phyloP scores from a whole-genome alignment of 2,329 filamentous ascomycete species.

The Fusarium verrucosum region DNA sequence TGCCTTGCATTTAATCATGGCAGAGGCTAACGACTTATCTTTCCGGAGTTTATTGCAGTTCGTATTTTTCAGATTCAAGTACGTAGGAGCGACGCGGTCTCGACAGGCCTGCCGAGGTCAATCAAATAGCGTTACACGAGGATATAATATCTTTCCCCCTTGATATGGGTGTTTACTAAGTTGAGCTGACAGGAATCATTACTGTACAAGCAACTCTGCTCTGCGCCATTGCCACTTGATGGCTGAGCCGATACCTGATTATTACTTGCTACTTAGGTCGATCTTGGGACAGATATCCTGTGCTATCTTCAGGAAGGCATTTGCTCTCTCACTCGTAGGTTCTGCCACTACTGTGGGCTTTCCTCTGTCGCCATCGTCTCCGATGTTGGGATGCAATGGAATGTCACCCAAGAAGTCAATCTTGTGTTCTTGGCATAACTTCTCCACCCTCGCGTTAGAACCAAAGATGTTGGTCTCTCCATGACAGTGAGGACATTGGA shows the following conservation, averaged over 20 bases:
- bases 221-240: conserved; percentile 6
- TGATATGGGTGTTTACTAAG: conserved; percentile 31
- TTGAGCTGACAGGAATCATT: conserved; percentile 26
- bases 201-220: background rate
- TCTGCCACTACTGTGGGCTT: conserved; percentile 91
- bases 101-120: conserved; percentile 24
- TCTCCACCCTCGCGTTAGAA: conserved; percentile 68
- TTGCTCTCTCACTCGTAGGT: conserved; percentile 76
- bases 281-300: conserved; percentile 61
- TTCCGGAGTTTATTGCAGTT: conserved; percentile 41
- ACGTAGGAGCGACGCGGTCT: conserved; percentile 35
- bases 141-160: conserved; percentile 6
- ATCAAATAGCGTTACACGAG: conserved; percentile 36
- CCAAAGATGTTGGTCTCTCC: conserved; percentile 81
- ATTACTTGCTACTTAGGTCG: conserved; percentile 37
- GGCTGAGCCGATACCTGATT: background rate
- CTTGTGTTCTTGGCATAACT: conserved; percentile 74
- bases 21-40: conserved; percentile 55
- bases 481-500: conserved; percentile 80
- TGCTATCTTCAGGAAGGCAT: conserved; percentile 77
- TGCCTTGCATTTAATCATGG: conserved; percentile 47
- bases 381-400: conserved; percentile 85
- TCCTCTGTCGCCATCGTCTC: conserved; percentile 85
- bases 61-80: conserved; percentile 33
- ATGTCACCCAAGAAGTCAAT: conserved; percentile 89